Base-by-base conservation (phyloP, 1,284 basidiomycete genomes). In the Tylopilus orsonianus region DNA sequence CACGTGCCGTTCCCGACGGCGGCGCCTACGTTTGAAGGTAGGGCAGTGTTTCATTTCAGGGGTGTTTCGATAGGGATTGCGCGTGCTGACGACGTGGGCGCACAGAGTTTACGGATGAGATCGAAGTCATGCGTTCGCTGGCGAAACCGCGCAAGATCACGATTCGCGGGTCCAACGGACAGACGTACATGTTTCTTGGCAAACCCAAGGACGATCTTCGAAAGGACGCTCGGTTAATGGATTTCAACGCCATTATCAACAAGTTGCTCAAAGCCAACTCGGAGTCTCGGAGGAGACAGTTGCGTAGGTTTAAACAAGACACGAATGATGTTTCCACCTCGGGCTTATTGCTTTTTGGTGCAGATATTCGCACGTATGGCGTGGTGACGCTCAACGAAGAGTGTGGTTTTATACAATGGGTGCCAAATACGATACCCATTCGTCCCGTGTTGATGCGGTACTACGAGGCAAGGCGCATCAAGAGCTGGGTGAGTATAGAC, bases 331-430 rank as follows among this genome's bases (percentile, higher is more conserved):
- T 22, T 16, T 6, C 13, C 32, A 29, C 36, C 27, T 27, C 38
- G 32, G 26, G 41, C 2, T 30, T 13, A 9, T 53, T 26, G 44
- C 45, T 53, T 16, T 44, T 1, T 34, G 4, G 13, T 16, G 46
- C 53, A 98, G 96, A 89, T 64, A 92, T 98, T 53, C 84, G 95
- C 24, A 97, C 95, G 3, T 99, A 99, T 61, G 93, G 93, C 8
- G 94, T 99, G 16, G 89, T 98, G 18, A 93, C 95, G 2, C 75
- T 99, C 49, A 98, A 98, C 64, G 96, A 99, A 60, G 93, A 97
- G 59, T 97, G 95, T 61, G 97, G 97, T 0, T 81, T 99, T 51
- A 93, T 99, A 52, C 94, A 99, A 81, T 99, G 97, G 97, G 97
- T 99, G 12, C 90, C 89, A 1, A 90, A 99, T 65, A 98, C 96